Percentiles rank a stretch among this genome's conserved stretches.
phyloP scores from a whole-genome alignment of 495 filamentous ascomycete species.

The Penicillium longicatenatum region DNA sequence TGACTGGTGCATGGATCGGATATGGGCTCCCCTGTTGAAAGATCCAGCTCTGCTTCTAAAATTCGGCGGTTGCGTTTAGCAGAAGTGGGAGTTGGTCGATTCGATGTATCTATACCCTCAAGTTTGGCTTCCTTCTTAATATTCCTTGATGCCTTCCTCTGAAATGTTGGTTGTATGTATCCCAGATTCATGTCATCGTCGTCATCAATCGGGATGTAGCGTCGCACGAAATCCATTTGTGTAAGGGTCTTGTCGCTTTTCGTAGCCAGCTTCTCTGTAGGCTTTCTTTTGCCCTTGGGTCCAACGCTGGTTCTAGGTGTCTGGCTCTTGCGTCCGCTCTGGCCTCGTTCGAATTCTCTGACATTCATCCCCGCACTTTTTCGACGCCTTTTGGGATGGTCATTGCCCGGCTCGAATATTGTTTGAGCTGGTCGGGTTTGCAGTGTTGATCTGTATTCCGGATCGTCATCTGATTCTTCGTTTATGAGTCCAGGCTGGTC shows the following conservation, averaged over 20 bases:
- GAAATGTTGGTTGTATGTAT: conserved; percentile 32
- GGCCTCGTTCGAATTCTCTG: conserved; percentile 6
- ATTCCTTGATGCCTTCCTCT: conserved; percentile 2
- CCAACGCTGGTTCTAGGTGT: conserved; percentile 24
- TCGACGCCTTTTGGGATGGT: conserved; percentile 21
- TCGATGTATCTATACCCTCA: background rate
- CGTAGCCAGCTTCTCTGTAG: conserved; percentile 19
- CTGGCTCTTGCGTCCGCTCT: conserved; percentile 15
- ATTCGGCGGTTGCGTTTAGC: conserved; percentile 18
- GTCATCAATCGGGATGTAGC: conserved; percentile 41
- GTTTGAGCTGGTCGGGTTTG: conserved; percentile 15
- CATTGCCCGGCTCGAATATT: conserved; percentile 25
- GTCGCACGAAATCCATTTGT: conserved; percentile 50
- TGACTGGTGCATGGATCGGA: conserved; percentile 17
- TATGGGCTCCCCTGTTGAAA: conserved; percentile 32
- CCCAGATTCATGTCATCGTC: conserved; percentile 38
- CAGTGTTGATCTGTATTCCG: conserved; percentile 25
- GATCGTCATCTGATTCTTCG: conserved; percentile 30
- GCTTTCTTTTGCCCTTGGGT: conserved; percentile 27
- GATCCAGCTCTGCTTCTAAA: conserved; percentile 25
- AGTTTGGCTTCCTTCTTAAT: background rate
- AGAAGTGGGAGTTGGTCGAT: background rate
- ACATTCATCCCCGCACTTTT: conserved; percentile 7
- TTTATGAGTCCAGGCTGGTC: conserved; percentile 30
- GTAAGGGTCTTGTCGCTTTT: conserved; percentile 45